Evolutionary conservation across 768 basidiomycete species (phyloP).

Genomic region (Rhizopogon roseolus): DNA sequence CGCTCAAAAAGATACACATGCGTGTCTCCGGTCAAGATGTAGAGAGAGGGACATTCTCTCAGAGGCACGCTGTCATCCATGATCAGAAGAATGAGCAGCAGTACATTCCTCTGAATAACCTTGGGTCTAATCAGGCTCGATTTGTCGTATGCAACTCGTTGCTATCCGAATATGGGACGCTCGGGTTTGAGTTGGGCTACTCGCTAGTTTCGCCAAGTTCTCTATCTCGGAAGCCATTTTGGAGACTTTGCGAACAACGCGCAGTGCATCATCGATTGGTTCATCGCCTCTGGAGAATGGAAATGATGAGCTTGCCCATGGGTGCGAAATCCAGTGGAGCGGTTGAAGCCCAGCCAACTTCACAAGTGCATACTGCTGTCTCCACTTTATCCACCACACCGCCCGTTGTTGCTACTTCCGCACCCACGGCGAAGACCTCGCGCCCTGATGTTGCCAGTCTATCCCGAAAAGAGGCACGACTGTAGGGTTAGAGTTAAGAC

Average conservation of each 20-base stretch:
- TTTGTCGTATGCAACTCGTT: constrained; percentile 98
- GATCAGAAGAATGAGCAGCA: constrained; percentile 92
- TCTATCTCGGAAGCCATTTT: constrained; percentile 97
- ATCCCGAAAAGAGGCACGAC: no score
- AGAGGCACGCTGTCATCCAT: constrained; percentile 95
- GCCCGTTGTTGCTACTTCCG: no score
- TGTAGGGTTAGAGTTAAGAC: no score
- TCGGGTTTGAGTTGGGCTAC: constrained; percentile 98
- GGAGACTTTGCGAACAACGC: constrained; percentile 98
- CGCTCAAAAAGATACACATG: constrained; percentile 89
- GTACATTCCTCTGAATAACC: constrained; percentile 85
- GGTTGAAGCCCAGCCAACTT: no score
- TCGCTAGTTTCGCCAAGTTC: constrained; percentile 95
- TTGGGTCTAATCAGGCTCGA: constrained; percentile 82
- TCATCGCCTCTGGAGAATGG: constrained; percentile 94
- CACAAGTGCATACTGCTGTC: no score
- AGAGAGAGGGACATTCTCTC: constrained; percentile 98
- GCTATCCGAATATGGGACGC: constrained; percentile 88
- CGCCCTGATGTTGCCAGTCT: no score
- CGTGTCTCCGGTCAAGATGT: constrained; percentile 97
- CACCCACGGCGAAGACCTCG: no score
- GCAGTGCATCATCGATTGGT: constrained; percentile 97
- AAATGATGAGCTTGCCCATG: constrained; percentile 94
- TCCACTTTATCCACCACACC: no score
- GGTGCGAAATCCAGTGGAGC: no score